These are phyloP conservation scores for Ricinus communis DNA, from an alignment of 345 rosid genomes.

Conservation along the genomic window DNA sequence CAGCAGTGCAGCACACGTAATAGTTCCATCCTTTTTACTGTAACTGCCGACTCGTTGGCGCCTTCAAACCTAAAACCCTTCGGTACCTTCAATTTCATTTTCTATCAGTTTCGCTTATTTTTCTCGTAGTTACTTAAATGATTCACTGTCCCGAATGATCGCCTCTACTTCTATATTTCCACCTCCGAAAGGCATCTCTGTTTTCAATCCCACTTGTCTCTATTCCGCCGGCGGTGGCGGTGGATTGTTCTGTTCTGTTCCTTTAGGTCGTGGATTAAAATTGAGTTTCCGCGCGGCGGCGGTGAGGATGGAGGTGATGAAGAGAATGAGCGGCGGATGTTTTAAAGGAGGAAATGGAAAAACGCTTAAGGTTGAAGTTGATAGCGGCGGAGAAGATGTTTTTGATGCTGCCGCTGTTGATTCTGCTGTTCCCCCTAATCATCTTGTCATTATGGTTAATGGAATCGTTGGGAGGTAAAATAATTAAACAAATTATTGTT, in stretches of 20 bases:
- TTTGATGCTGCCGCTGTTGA: slow-evolving; percentile 41
- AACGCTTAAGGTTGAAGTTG: slow-evolving; percentile 47
- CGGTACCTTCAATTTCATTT: too few relatives aligned
- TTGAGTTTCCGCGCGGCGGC: background rate
- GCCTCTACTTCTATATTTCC: slow-evolving; percentile 27
- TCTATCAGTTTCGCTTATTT: too few relatives aligned
- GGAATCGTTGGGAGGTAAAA: slow-evolving; percentile 76
- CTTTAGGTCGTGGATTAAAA: background rate
- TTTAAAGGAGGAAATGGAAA: slow-evolving; percentile 35
- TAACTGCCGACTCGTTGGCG: too few relatives aligned
- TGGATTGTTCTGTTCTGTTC: background rate
- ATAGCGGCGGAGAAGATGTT: slow-evolving; percentile 66
- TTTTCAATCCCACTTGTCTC: slow-evolving; percentile 13
- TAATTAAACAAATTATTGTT: too few relatives aligned
- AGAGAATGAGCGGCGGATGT: slow-evolving; percentile 47
- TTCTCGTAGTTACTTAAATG: background rate
- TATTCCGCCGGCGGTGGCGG: background rate
- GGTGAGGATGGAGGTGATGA: slow-evolving; percentile 40
- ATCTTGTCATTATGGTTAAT: slow-evolving; percentile 84
- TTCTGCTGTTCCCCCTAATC: slow-evolving; percentile 46
- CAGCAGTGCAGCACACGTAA: too few relatives aligned
- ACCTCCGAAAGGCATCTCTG: slow-evolving; percentile 22
- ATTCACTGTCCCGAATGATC: slow-evolving; percentile 47
- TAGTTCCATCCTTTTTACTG: too few relatives aligned
- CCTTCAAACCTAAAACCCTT: too few relatives aligned